Conservation (phyloP, 495 filamentous ascomycete genomes). For the Annulohypoxylon bovei region DNA sequence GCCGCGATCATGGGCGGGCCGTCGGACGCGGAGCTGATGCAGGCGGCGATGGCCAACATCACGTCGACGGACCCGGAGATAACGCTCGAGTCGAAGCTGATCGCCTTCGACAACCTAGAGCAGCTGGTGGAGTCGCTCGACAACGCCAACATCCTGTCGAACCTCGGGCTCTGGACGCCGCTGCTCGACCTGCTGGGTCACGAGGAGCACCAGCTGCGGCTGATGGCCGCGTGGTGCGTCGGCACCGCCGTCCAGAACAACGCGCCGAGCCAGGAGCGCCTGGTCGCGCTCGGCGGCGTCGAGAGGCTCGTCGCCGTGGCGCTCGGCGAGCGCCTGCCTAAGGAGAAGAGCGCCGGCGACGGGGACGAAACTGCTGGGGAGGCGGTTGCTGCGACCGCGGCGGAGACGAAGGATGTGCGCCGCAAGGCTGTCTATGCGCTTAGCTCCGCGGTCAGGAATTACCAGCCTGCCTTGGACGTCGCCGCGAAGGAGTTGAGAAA, state of each 20-base stretch:
- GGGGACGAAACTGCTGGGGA: constrained; percentile 13
- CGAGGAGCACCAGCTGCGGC: constrained; percentile 74
- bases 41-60: constrained; percentile 78
- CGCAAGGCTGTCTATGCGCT: constrained; percentile 90
- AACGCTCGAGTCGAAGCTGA: constrained; percentile 78
- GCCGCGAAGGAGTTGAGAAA: constrained; percentile 67
- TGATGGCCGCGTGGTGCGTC: constrained; percentile 89
- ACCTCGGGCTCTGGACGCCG: constrained; percentile 81
- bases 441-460: constrained; percentile 84
- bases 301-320: constrained; percentile 73
- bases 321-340: constrained; percentile 47
- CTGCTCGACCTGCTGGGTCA: constrained; percentile 73
- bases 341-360: constrained; percentile 24
- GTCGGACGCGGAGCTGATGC: constrained; percentile 91
- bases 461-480: constrained; percentile 76
- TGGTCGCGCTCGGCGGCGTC: constrained; percentile 76
- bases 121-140: constrained; percentile 90
- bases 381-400: constrained; percentile 43
- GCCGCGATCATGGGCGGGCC: constrained; percentile 78
- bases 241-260: constrained; percentile 98
- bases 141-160: constrained; percentile 91
- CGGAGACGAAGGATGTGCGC: constrained; percentile 70
- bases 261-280: constrained; percentile 77
- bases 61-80: constrained; percentile 65
- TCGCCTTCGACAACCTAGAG: constrained; percentile 96